Percentiles rank a stretch among this genome's conserved stretches.
Evolutionary conservation across 169 alveolate genomes (phyloP).

Genomic region (Eimeria sp.): DNA sequence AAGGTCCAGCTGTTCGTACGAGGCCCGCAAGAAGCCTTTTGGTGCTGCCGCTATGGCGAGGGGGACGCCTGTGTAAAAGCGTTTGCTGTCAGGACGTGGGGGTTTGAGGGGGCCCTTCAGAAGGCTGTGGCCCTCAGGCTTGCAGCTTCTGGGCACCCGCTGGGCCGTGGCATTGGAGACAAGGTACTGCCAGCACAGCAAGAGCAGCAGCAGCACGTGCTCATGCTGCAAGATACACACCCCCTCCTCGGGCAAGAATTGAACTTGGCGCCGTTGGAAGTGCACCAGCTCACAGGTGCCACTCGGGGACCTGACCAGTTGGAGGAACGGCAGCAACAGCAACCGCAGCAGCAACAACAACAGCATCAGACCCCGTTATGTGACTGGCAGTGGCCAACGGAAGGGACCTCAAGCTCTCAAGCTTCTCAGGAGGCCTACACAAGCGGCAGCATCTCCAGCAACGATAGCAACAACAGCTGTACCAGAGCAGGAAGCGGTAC

Average conservation of each 20-base stretch:
- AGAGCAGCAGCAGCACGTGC: constrained; percentile 32
- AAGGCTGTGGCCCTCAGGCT: constrained; percentile 61
- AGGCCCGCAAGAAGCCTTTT: constrained; percentile 33
- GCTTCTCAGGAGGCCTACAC: not conserved
- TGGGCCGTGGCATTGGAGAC: constrained; percentile 70
- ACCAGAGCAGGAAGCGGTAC: not conserved
- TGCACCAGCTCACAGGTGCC: constrained; percentile 15
- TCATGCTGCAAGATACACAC: not conserved
- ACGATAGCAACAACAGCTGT: not conserved
- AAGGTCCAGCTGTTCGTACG: constrained; percentile 70
- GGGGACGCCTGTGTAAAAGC: constrained; percentile 46
- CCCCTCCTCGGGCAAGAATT: not conserved
- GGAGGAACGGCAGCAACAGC: not conserved
- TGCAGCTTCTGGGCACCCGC: constrained; percentile 64
- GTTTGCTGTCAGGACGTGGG: constrained; percentile 9
- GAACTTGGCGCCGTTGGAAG: not conserved
- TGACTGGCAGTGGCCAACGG: not conserved
- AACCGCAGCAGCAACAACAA: not conserved
- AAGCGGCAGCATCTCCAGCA: not conserved
- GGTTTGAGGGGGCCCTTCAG: constrained; percentile 21
- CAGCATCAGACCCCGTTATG: not conserved
- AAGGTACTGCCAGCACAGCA: not conserved
- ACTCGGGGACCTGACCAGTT: not conserved
- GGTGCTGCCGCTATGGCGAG: constrained; percentile 70
- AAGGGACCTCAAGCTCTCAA: not conserved